Conservation (phyloP, 23 red algal genomes). For the Pyropia haitanensis region DNA sequence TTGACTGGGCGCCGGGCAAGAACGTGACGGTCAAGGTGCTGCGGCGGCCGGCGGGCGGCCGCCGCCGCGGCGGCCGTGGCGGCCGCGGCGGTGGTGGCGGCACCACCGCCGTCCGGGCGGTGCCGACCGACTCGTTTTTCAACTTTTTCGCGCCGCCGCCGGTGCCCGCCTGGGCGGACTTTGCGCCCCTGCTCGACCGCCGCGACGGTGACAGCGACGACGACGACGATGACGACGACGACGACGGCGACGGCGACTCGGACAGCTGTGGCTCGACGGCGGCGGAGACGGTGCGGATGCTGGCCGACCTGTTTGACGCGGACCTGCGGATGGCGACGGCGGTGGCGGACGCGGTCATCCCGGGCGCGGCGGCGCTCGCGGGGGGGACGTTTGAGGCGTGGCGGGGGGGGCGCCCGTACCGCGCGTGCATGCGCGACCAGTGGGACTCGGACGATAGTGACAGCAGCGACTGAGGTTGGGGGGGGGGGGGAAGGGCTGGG, state of each 20-base stretch:
- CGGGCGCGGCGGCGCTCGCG: too few species aligned
- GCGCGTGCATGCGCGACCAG: too few species aligned
- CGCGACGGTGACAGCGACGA: background rate
- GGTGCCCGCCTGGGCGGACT: background rate
- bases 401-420: too few species aligned
- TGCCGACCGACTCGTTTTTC: conserved; percentile 62
- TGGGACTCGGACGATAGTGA: too few species aligned
- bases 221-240: background rate
- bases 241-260: background rate
- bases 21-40: conserved; percentile 50
- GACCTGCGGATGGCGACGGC: background rate
- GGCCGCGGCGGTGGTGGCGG: background rate
- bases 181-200: background rate
- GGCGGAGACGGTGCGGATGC: background rate
- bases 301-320: background rate
- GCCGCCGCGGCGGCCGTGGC: background rate
- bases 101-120: conserved; percentile 6
- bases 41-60: conserved; percentile 18
- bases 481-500: too few species aligned
- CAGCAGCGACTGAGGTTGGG: too few species aligned
- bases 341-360: too few species aligned
- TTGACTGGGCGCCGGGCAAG: conserved; percentile 54
- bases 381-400: too few species aligned
- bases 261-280: too few species aligned
- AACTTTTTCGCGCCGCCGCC: conserved; percentile 67